These are phyloP conservation scores for Salix purpurea DNA, from an alignment of 345 rosid genomes.

Conservation along the genomic window DNA sequence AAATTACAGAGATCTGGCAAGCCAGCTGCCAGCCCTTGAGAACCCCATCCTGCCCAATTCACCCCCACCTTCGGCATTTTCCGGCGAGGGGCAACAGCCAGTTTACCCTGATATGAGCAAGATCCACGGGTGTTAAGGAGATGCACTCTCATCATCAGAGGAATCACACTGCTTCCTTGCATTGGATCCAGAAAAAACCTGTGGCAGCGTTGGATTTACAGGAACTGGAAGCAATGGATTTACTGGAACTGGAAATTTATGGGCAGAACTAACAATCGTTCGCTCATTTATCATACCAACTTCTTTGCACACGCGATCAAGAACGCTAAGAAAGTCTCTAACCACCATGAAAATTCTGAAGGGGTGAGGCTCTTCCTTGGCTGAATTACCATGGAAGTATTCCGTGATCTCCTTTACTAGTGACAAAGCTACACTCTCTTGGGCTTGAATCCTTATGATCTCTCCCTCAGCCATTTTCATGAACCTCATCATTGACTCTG, in stretches of 20 bases:
- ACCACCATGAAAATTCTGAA: conserved; percentile 97
- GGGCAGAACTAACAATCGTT: conserved; percentile 75
- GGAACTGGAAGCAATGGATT: conserved; percentile 31
- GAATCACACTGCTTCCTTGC: conserved; percentile 39
- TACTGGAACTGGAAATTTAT: conserved; percentile 43
- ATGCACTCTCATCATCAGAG: conserved; percentile 52
- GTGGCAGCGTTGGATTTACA: conserved; percentile 33
- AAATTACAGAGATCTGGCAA: conserved; percentile 32
- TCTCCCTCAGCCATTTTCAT: conserved; percentile 70
- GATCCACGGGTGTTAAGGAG: conserved; percentile 32
- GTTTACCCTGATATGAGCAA: conserved; percentile 4
- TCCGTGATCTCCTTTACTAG: conserved; percentile 94
- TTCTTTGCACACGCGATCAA: conserved; percentile 94
- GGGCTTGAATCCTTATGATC: conserved; percentile 81
- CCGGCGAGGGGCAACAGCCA: conserved; percentile 11
- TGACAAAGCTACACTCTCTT: conserved; percentile 78
- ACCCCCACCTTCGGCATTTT: conserved; percentile 19
- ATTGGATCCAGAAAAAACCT: conserved; percentile 6
- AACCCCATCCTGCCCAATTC: conserved; percentile 23
- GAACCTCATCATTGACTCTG: conserved; percentile 67
- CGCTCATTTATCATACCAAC: conserved; percentile 86
- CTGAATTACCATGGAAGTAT: conserved; percentile 98
- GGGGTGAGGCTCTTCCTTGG: conserved; percentile 97
- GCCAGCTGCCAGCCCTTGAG: conserved; percentile 2
- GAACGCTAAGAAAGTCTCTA: conserved; percentile 75